phyloP scores from a whole-genome alignment of 2,329 filamentous ascomycete genomes.

The Exophiala sideris region DNA sequence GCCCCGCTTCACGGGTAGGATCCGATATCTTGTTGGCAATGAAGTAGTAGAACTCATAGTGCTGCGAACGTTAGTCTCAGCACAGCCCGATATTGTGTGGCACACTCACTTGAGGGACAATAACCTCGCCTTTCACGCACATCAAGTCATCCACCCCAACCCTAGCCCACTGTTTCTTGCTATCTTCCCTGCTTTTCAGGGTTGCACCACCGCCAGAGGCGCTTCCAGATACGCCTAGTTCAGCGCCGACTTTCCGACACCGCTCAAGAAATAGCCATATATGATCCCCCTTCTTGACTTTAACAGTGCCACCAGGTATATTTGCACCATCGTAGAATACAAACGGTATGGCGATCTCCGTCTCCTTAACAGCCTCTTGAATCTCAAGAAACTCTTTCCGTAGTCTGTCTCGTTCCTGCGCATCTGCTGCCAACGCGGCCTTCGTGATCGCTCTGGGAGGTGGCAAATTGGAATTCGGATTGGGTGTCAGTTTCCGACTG shows the following conservation, averaged over 20 bases:
- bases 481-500: slow-evolving; percentile 39
- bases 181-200: slow-evolving; percentile 48
- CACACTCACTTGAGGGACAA: slow-evolving; percentile 79
- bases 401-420: slow-evolving; percentile 69
- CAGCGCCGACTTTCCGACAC: slow-evolving; percentile 83
- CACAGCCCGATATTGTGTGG: neutral
- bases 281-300: slow-evolving; percentile 88
- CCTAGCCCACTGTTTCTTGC: slow-evolving; percentile 79
- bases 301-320: slow-evolving; percentile 76
- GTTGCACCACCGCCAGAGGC: slow-evolving; percentile 37
- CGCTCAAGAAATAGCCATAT: slow-evolving; percentile 92
- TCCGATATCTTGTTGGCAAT: slow-evolving; percentile 70
- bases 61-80: slow-evolving; percentile 51
- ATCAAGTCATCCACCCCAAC: slow-evolving; percentile 94
- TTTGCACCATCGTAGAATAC: slow-evolving; percentile 96
- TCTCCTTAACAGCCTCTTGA: slow-evolving; percentile 82
- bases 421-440: slow-evolving; percentile 72
- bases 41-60: slow-evolving; percentile 97
- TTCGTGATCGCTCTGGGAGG: slow-evolving; percentile 75
- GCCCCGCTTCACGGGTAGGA: slow-evolving; percentile 67
- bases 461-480: slow-evolving; percentile 39
- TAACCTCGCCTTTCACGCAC: slow-evolving; percentile 83
- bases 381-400: slow-evolving; percentile 76
- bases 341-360: slow-evolving; percentile 88
- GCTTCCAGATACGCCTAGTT: slow-evolving; percentile 68